Evolutionary conservation across 2,329 filamentous ascomycete genomes (phyloP), one percentile per base, ranked within the genome.

Genomic region (Trichoderma polysporum): DNA sequence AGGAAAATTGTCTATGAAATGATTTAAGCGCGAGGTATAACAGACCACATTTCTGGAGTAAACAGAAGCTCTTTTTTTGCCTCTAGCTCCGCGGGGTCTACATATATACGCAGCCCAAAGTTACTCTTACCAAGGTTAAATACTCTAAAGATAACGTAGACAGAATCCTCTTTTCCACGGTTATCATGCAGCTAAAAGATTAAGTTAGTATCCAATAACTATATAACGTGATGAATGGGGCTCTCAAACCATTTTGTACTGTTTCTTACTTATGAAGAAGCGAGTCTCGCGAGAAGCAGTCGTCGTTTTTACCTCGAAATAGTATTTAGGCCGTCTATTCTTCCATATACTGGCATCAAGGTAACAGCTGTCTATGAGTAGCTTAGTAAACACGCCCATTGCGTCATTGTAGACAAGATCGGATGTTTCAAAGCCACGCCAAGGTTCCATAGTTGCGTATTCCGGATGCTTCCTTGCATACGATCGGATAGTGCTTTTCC

Each of bases 231-330:
- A n/a, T 31, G 15, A 31, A 19, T 31, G 9, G 49, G n/a, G 27
- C 9, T 9, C 49, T n/a, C n/a, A 9, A 31, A 82, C 80, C 68
- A 75, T 72, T 45, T 72, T 64, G 61, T 80, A 82, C 70, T 85
- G 82, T 1, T 69, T 68, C 19, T 78, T 75, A 70, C 81, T 84
- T 73, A 84, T 79, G 53, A 72, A 84, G 61, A 85, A 84, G 0
- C 78, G 75, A 8, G 75, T 78, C 9, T 75, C 70, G 58, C 74
- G 79, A 2, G 67, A 39, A 1, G 71, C 70, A 1, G 77, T 79
- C 0, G 82, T 83, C 1, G 81, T 78, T 71, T 85, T 85, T 25
- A 85, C 83, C 68, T 85, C 83, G 12, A 85, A 77, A 22, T 76
- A 81, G 69, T 83, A 85, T 33, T 75, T 71, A 2, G 27, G 49